Evolutionary conservation across 306 rosid species (phyloP).

Genomic region (Cicer judaicum): DNA sequence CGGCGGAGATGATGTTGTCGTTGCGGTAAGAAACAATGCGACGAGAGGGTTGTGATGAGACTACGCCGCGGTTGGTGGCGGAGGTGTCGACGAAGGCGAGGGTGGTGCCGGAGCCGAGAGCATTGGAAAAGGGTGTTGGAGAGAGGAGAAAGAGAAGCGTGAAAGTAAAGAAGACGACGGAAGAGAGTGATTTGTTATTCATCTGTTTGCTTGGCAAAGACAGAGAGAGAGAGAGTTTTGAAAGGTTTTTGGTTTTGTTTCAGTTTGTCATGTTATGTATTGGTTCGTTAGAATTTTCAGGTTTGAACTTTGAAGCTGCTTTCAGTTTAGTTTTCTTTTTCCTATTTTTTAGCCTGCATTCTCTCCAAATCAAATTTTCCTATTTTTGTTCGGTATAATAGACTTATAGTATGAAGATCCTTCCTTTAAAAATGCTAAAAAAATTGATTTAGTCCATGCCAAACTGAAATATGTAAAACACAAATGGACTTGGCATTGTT

Average conservation of each 20-base stretch:
- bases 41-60: slow-evolving; percentile 50
- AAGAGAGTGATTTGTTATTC: slow-evolving; percentile 56
- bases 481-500: too few species aligned
- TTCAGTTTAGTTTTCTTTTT: not conserved
- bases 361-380: too few species aligned
- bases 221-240: slow-evolving; percentile 13
- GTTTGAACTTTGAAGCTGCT: not conserved
- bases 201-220: slow-evolving; percentile 59
- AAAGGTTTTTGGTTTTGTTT: not conserved
- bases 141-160: slow-evolving; percentile 23
- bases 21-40: slow-evolving; percentile 65
- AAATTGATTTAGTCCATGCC: too few species aligned
- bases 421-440: too few species aligned
- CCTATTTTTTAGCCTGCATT: not conserved
- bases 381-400: too few species aligned
- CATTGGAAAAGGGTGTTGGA: slow-evolving; percentile 34
- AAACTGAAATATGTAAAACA: too few species aligned
- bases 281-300: not conserved
- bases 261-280: not conserved
- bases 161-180: slow-evolving; percentile 22
- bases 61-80: slow-evolving; percentile 75
- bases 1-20: slow-evolving; percentile 46
- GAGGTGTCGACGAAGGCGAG: slow-evolving; percentile 64
- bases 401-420: too few species aligned
- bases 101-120: slow-evolving; percentile 83